These are phyloP conservation scores for Serendipita sp. DNA, from an alignment of 768 basidiomycete genomes.

Conservation along the genomic window DNA sequence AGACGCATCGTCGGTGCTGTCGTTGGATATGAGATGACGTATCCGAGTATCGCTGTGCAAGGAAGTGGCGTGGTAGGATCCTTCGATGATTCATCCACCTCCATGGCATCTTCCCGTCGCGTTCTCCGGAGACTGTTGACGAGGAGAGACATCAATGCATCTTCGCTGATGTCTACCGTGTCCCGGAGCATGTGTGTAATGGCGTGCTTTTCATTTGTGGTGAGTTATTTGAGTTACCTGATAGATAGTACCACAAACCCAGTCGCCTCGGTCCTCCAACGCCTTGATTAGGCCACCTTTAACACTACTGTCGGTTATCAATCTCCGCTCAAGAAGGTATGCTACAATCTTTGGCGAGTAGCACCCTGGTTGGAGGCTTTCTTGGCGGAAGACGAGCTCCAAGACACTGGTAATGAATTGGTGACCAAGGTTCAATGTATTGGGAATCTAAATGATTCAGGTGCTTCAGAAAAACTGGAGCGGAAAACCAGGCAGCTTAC, in stretches of 20 bases:
- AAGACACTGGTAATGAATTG: conserved; percentile 4
- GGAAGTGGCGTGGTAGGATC: conserved; percentile 22
- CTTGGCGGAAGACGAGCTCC: not conserved
- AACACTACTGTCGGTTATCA: conserved; percentile 47
- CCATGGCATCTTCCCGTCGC: conserved; percentile 17
- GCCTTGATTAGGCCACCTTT: conserved; percentile 39
- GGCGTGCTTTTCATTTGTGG: conserved; percentile 13
- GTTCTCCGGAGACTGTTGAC: conserved; percentile 12
- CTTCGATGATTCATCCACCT: conserved; percentile 20
- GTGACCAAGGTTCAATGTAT: not conserved
- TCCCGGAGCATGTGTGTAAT: conserved; percentile 35
- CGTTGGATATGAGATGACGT: conserved; percentile 26
- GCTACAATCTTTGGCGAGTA: conserved; percentile 43
- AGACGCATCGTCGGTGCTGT: conserved; percentile 27
- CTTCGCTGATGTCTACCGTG: conserved; percentile 50
- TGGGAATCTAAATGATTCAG: not conserved
- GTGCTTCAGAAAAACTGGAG: no score
- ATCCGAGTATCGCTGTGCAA: conserved; percentile 14
- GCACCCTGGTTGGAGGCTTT: conserved; percentile 2
- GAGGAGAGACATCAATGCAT: conserved; percentile 41
- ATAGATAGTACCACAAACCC: conserved; percentile 30
- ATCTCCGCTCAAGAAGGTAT: conserved; percentile 38
- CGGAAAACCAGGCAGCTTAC: not conserved
- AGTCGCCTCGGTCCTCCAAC: conserved; percentile 42
- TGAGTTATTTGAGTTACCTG: not conserved